These are phyloP conservation scores for Globisporangium mamillatum DNA, from an alignment of 352 stramenopile genomes.

Conservation along the genomic window DNA sequence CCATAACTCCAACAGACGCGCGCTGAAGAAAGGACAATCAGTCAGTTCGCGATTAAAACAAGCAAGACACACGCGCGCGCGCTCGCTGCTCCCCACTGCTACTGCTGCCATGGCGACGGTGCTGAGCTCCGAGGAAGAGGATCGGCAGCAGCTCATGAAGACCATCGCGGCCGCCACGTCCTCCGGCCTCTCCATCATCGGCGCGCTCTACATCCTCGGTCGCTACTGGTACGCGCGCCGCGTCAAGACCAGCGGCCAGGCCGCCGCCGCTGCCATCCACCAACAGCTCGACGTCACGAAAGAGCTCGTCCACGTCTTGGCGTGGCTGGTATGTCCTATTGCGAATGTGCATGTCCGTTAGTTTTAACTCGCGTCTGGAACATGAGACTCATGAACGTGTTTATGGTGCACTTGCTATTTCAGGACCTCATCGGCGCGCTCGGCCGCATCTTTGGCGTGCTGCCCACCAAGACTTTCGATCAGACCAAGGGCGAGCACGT, in stretches of 20 bases:
- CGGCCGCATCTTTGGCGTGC: constrained; percentile 63
- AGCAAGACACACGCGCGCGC: background rate
- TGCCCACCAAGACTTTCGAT: constrained; percentile 68
- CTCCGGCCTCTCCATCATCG: constrained; percentile 77
- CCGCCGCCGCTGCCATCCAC: constrained; percentile 25
- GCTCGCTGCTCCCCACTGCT: background rate
- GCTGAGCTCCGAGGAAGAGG: constrained; percentile 8
- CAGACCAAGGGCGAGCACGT: constrained; percentile 49
- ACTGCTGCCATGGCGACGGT: background rate
- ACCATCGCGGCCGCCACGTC: constrained; percentile 62
- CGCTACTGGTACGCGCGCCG: constrained; percentile 75
- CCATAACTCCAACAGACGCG: background rate
- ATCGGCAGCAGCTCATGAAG: constrained; percentile 26
- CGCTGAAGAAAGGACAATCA: background rate
- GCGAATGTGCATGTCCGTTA: background rate
- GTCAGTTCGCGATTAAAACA: background rate
- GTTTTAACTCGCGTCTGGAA: background rate
- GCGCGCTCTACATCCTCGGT: constrained; percentile 79
- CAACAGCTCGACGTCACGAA: constrained; percentile 82
- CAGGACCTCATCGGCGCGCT: constrained; percentile 72
- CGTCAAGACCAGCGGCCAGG: constrained; percentile 29
- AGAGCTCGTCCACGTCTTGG: constrained; percentile 83
- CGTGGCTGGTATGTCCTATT: constrained; percentile 51
- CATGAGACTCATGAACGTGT: background rate
- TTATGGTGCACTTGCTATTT: background rate